phyloP scores from a whole-genome alignment of 345 rosid genomes.

The Bretschneidera sinensis region DNA sequence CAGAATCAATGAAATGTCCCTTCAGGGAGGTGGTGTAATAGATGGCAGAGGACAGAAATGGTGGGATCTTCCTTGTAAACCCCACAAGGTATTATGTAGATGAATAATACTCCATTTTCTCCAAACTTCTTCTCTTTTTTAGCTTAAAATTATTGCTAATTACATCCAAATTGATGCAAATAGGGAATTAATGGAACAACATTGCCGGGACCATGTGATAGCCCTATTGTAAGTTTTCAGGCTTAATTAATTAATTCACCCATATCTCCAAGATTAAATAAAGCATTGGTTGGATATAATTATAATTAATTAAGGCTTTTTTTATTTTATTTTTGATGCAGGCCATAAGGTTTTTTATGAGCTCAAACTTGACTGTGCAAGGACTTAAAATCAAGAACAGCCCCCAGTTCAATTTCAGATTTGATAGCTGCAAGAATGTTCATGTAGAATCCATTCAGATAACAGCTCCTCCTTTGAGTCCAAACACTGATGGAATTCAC shows the following conservation, averaged over 20 bases:
- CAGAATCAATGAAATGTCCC: conserved; percentile 60
- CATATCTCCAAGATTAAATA: too few species aligned
- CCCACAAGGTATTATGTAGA: conserved; percentile 60
- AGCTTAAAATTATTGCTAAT: too few species aligned
- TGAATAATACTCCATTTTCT: too few species aligned
- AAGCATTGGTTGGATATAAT: too few species aligned
- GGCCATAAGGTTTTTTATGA: conserved; percentile 58
- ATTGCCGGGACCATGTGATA: conserved; percentile 77
- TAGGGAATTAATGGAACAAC: conserved; percentile 72
- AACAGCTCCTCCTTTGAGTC: conserved; percentile 74
- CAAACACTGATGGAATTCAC: conserved; percentile 95
- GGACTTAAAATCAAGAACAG: conserved; percentile 64
- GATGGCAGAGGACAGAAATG: conserved; percentile 93
- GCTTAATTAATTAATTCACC: too few species aligned
- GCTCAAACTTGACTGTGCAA: conserved; percentile 63
- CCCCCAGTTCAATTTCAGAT: conserved; percentile 81
- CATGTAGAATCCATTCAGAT: conserved; percentile 49
- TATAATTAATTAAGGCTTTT: too few species aligned
- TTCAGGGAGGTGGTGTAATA: conserved; percentile 78
- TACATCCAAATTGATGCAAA: too few species aligned
- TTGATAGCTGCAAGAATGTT: conserved; percentile 52
- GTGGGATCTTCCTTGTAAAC: conserved; percentile 99
- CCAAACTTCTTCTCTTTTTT: too few species aligned
- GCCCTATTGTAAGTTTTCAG: conserved; percentile 66
- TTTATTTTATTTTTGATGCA: too few species aligned